Conservation (phyloP, 176 grass and related monocot species). For the Eragrostis nindensis region DNA sequence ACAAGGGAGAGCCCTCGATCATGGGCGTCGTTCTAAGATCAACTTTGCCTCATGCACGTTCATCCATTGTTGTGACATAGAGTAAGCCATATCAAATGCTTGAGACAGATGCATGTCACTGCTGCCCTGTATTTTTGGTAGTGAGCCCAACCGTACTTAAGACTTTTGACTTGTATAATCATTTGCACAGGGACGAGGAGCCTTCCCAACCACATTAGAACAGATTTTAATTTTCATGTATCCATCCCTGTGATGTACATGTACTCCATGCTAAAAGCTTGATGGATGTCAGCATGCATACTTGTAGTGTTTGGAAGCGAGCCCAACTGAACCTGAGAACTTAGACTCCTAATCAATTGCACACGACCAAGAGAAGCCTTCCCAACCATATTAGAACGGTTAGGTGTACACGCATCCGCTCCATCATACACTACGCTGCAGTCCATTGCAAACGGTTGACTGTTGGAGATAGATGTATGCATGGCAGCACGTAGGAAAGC, state of each 20-base stretch:
- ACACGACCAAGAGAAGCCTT: neutral
- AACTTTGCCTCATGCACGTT: neutral
- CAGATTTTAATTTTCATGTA: neutral
- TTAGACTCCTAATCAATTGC: neutral
- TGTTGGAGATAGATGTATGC: neutral
- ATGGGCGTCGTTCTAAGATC: neutral
- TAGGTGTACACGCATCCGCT: neutral
- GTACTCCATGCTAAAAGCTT: too few relatives aligned
- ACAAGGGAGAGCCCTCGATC: neutral
- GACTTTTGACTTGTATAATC: neutral
- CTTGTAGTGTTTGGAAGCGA: neutral
- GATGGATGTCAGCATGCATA: too few relatives aligned
- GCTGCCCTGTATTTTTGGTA: too few relatives aligned
- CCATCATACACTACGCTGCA: neutral
- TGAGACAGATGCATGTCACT: neutral
- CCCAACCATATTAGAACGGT: neutral
- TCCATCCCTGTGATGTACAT: neutral
- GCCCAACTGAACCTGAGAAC: neutral
- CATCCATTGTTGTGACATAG: neutral
- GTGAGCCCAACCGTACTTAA: neutral
- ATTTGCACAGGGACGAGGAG: neutral
- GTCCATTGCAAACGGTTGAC: neutral
- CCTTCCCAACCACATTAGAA: neutral
- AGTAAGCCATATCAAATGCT: neutral
- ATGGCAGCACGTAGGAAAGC: neutral